Evolutionary conservation across 2,329 filamentous ascomycete species (phyloP).

Genomic region (Myriosclerotinia curreyana): DNA sequence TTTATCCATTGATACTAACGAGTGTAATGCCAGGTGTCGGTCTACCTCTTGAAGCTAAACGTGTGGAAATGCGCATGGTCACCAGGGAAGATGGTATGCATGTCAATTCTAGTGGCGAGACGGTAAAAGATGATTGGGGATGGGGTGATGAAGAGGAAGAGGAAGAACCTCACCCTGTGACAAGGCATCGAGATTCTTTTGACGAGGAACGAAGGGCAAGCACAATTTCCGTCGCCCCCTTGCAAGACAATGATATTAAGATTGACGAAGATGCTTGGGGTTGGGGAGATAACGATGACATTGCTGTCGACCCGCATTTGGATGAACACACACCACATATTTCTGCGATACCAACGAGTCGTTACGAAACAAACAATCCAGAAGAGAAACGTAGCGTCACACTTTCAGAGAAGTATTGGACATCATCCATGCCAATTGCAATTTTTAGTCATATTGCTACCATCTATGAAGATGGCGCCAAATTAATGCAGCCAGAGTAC

Average conservation of each 20-base stretch:
- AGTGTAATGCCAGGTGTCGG: slow-evolving; percentile 53
- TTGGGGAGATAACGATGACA: slow-evolving; percentile 69
- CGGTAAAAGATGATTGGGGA: slow-evolving; percentile 60
- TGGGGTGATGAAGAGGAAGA: slow-evolving; percentile 69
- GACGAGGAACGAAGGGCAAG: slow-evolving; percentile 28
- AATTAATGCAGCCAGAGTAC: slow-evolving; percentile 52
- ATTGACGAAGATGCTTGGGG: slow-evolving; percentile 61
- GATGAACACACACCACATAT: slow-evolving; percentile 12
- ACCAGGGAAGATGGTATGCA: slow-evolving; percentile 64
- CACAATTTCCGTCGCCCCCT: slow-evolving; percentile 6
- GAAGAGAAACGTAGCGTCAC: slow-evolving; percentile 57
- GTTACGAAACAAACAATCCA: neutral
- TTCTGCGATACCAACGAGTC: neutral
- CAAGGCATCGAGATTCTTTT: slow-evolving; percentile 31
- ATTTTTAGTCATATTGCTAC: slow-evolving; percentile 65
- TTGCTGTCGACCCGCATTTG: slow-evolving; percentile 39
- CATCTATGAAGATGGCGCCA: slow-evolving; percentile 59
- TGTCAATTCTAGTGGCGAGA: slow-evolving; percentile 53
- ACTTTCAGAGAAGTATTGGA: slow-evolving; percentile 79
- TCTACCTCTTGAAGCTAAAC: slow-evolving; percentile 68
- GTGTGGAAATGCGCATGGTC: slow-evolving; percentile 79
- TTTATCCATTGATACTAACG: neutral
- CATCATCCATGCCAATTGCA: slow-evolving; percentile 81
- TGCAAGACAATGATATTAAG: slow-evolving; percentile 38
- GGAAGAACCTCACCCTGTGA: slow-evolving; percentile 32